A percentile compares a stretch with the other conserved stretches of the same genome.
These are phyloP conservation scores for Colletotrichum australisinense DNA, from an alignment of 2,329 filamentous ascomycete genomes.

Conservation along the genomic window DNA sequence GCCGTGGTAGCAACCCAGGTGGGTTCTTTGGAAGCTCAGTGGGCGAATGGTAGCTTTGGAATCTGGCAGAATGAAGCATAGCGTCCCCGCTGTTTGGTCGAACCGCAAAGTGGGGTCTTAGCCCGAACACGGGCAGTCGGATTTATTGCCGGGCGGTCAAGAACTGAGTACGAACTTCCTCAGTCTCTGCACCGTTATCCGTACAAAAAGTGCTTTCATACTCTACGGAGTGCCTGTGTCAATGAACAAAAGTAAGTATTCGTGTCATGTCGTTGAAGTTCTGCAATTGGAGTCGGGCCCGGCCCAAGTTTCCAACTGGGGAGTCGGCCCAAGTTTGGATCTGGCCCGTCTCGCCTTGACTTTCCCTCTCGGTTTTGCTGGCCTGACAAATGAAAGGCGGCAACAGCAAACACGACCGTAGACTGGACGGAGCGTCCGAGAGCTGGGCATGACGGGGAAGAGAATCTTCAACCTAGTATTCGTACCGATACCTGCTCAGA, in stretches of 20 bases:
- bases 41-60: slow-evolving; percentile 5
- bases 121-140: background rate
- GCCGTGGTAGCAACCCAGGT: slow-evolving; percentile 22
- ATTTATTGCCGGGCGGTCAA: slow-evolving; percentile 26
- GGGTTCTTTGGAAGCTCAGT: background rate
- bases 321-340: slow-evolving; percentile 22
- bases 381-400: slow-evolving; percentile 8
- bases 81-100: slow-evolving; percentile 22
- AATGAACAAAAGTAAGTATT: no score
- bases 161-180: background rate
- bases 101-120: background rate
- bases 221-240: no score
- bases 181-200: background rate
- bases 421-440: slow-evolving; percentile 28
- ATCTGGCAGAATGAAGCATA: background rate
- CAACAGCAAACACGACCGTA: background rate
- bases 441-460: slow-evolving; percentile 13
- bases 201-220: no score
- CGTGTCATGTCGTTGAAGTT: background rate
- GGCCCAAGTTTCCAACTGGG: slow-evolving; percentile 27
- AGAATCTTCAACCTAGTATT: slow-evolving; percentile 13
- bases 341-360: slow-evolving; percentile 22
- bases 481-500: background rate
- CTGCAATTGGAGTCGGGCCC: slow-evolving; percentile 3
- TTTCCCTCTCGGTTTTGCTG: slow-evolving; percentile 14